Base-by-base conservation (phyloP, 2,329 filamentous ascomycete species). In the Ceratocystis cacaofunesta region DNA sequence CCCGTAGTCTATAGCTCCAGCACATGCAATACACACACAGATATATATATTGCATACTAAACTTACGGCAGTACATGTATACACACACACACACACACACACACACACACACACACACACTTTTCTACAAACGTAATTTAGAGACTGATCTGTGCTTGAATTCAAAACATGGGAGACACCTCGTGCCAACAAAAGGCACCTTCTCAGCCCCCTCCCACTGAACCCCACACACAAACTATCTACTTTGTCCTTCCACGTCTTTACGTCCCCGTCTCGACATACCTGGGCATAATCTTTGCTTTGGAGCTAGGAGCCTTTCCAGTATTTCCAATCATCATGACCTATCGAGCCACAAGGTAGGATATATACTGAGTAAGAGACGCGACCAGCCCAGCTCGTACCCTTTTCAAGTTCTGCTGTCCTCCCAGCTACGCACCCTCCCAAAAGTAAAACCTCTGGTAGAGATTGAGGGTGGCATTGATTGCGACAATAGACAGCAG, bases 341-440 rank as follows among this genome's bases (percentile, higher is more conserved):
- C 63, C 52, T 55, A 63, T 63, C 22, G 5, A 58, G 19, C 36
- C 50, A 48, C 8, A 22, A 36, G 66, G 63, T 69, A 69, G 71
- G 36, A 12, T 41, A 67, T 72, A 72, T 76, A 78, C 77, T 65
- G 63, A 60, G 57, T 63, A 61, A 58, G 69, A 70, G 69, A 77
- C 78, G 78, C 77, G 78, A 80, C 78, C 78, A 79, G 77, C 77
- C 78, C 76, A 75, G 72, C 74, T 75, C 75, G 55, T 41, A 28
- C 61, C 52, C 32, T 36, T 69, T 69, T 70, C 57, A 30, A 28
- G 43, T 63, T n/a, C 41, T 36, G 55, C 62, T 60, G 65, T 44
- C 66, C 58, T 62, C 58, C 64, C 50, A 66, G 17, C 48, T 46
- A 46, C 30, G 41, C 63, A 57, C 62, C 65, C 61, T 41, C 10